Conservation (phyloP, 2,329 filamentous ascomycete species). For the Trichoderma semiorbis region DNA sequence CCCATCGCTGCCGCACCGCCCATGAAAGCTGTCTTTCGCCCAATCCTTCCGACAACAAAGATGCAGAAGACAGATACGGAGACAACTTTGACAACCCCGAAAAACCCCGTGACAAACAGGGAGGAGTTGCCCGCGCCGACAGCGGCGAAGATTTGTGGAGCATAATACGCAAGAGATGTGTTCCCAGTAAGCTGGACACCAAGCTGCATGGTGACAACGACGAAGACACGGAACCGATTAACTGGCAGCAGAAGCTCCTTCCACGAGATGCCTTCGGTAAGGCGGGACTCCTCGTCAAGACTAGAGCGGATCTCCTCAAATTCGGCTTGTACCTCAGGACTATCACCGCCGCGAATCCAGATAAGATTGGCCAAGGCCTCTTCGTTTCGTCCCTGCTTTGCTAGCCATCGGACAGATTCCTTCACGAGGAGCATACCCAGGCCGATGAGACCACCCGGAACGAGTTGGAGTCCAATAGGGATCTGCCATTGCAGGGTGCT, state of each 20-base stretch:
- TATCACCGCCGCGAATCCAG: not conserved
- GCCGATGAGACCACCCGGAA: constrained; percentile 53
- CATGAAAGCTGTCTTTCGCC: constrained; percentile 47
- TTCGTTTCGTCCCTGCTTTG: constrained; percentile 56
- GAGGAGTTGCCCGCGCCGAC: constrained; percentile 34
- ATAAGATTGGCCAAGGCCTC: constrained; percentile 27
- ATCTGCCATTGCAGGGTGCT: constrained; percentile 43
- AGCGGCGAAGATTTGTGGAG: constrained; percentile 35
- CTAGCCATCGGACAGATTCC: constrained; percentile 59
- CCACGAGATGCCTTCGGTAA: no score
- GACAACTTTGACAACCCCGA: constrained; percentile 38
- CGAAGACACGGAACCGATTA: not conserved
- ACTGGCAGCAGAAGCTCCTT: not conserved
- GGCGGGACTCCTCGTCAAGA: no score
- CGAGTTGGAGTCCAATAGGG: constrained; percentile 53
- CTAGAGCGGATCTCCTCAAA: no score
- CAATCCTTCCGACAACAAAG: constrained; percentile 46
- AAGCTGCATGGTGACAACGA: not conserved
- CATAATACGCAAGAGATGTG: constrained; percentile 28
- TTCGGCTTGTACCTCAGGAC: not conserved
- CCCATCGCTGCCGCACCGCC: constrained; percentile 35
- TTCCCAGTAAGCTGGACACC: not conserved
- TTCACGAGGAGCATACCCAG: constrained; percentile 55
- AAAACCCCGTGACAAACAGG: constrained; percentile 40
- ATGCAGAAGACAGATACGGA: constrained; percentile 40